Percentiles rank a stretch among this genome's conserved stretches.
These are phyloP conservation scores for Backusella tuberculispora DNA, from an alignment of 192 early-diverging fungal species.

Conservation along the genomic window DNA sequence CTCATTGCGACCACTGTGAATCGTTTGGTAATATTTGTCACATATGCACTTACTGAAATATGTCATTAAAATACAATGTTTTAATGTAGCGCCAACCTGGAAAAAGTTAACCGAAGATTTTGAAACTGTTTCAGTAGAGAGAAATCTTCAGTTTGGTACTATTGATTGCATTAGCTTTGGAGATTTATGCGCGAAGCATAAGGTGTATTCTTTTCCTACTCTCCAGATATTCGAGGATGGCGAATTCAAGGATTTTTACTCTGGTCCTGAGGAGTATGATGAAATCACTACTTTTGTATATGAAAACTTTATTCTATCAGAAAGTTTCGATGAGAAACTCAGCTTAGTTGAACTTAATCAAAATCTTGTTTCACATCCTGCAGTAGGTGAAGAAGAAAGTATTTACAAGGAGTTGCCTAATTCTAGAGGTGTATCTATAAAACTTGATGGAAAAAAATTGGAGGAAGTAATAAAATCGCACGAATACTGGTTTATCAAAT, in stretches of 20 bases:
- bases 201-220: background rate
- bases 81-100: background rate
- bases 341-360: background rate
- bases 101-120: background rate
- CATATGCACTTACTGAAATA: background rate
- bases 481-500: constrained; percentile 74
- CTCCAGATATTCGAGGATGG: constrained; percentile 9
- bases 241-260: background rate
- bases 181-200: background rate
- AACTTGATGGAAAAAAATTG: background rate
- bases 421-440: background rate
- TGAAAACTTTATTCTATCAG: background rate
- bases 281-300: background rate
- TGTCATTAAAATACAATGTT: background rate
- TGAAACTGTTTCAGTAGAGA: background rate
- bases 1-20: background rate
- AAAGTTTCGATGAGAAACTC: background rate
- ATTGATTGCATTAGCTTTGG: background rate
- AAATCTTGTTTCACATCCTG: background rate
- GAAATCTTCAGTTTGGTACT: background rate
- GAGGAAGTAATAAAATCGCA: background rate
- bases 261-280: background rate
- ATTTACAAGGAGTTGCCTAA: background rate
- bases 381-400: background rate
- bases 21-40: background rate